Base-by-base conservation (phyloP, 2,329 filamentous ascomycete genomes). In the Ceratocystis variospora region DNA sequence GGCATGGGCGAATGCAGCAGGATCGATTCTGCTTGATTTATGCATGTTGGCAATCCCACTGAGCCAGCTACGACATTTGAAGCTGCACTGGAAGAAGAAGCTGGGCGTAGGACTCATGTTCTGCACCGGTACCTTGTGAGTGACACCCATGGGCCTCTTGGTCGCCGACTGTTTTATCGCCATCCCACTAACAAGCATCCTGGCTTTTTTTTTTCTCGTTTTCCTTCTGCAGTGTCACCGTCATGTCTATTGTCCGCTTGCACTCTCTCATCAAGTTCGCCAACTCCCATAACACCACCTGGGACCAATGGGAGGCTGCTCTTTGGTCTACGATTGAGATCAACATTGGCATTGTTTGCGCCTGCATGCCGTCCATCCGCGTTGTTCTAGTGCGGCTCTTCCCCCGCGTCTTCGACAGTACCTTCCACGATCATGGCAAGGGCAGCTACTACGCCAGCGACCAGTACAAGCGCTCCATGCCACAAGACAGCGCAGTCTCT, bases 11-110 rank as follows among this genome's bases (percentile, higher is more conserved):
- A 77, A 79, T 41, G 80, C 80, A 0, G 75, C 71, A 1, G 75
- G 79, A 62, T 79, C 77, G 65, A 81, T 83, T 63, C 72, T 72
- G 0, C 72, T 80, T 31, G 80, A 83, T 67, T 0, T 80, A 1
- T 77, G 76, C 73, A 78, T 82, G 68, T 72, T 82, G 33, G 74
- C 74, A 0, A 72, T 83, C 4, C 80, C 81, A 0, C 70, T 80
- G 3, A 75, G 75, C 62, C 73, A 77, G 25, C 62, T 81, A 2
- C 67, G 73, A 7, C 66, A 71, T 1, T 71, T 80, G 12, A 72
- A 76, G 15, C 70, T 80, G 17, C 73, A 74, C 61, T 75, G 73
- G 71, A 77, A 76, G 71, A 79, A 79, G 72, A 80, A 79, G 71
- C 41, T 77, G 4, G 73, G 75, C 17, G 74, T 80, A 4, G 71